These are phyloP conservation scores for Pyrus pyrifolia DNA, from an alignment of 306 rosid genomes.

Conservation along the genomic window DNA sequence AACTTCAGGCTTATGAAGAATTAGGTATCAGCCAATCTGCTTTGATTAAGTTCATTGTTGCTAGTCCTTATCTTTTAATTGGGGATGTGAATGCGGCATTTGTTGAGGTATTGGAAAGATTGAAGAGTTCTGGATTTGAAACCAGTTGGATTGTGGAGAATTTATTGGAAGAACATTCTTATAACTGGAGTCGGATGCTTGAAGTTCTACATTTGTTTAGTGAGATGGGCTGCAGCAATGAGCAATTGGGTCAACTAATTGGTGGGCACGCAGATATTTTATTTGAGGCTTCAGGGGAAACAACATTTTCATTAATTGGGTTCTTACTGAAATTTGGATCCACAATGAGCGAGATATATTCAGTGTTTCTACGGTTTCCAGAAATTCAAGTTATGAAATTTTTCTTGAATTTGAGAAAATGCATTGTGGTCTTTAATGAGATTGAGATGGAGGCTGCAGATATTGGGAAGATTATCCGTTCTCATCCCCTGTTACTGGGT, in stretches of 20 bases:
- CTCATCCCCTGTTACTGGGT: constrained; percentile 47
- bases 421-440: constrained; percentile 38
- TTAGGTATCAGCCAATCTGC: constrained; percentile 29
- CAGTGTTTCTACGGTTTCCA: constrained; percentile 51
- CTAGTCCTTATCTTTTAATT: constrained; percentile 55
- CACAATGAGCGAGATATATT: constrained; percentile 29
- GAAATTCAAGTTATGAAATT: constrained; percentile 31
- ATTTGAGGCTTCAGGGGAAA: constrained; percentile 64
- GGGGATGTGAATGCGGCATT: constrained; percentile 42
- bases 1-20: constrained; percentile 48
- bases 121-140: constrained; percentile 41
- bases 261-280: constrained; percentile 35
- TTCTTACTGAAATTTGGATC: constrained; percentile 56
- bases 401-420: constrained; percentile 45
- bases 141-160: constrained; percentile 38
- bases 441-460: constrained; percentile 46
- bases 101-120: constrained; percentile 40
- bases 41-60: constrained; percentile 29
- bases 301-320: constrained; percentile 41
- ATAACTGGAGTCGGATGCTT: constrained; percentile 53
- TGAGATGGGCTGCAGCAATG: constrained; percentile 29
- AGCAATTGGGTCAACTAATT: constrained; percentile 32
- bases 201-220: constrained; percentile 39
- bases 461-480: constrained; percentile 46
- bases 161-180: constrained; percentile 32